These are phyloP conservation scores for Micractinium sp. DNA, from an alignment of 139 green algal species.

Conservation along the genomic window DNA sequence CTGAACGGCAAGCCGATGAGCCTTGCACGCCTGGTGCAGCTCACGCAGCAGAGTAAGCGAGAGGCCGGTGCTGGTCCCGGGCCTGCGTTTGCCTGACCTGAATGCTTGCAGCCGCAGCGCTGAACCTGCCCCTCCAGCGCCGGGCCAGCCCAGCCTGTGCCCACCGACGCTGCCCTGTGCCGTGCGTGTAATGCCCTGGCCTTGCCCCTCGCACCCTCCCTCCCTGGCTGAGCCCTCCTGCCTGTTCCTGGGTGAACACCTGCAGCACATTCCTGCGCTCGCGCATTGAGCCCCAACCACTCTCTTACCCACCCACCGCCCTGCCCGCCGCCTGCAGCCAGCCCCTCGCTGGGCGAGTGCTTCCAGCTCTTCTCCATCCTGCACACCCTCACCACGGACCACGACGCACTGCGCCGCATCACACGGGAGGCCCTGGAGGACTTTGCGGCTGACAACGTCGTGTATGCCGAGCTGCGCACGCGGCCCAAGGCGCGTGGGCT, in stretches of 20 bases:
- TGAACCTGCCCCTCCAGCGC: not conserved
- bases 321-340: no score
- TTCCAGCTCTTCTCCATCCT: slow-evolving; percentile 88
- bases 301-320: not conserved
- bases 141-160: not conserved
- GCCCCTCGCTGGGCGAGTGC: slow-evolving; percentile 60
- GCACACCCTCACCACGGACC: slow-evolving; percentile 71
- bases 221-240: no score
- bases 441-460: slow-evolving; percentile 65
- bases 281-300: no score
- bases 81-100: not conserved
- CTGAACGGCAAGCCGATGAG: slow-evolving; percentile 23
- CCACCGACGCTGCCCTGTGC: no score
- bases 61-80: not conserved
- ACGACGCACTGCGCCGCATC: slow-evolving; percentile 71
- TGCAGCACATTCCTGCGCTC: not conserved
- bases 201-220: no score
- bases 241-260: no score
- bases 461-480: slow-evolving; percentile 84
- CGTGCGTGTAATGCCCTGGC: no score
- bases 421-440: slow-evolving; percentile 68
- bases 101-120: not conserved
- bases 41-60: slow-evolving; percentile 44
- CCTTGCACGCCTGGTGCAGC: slow-evolving; percentile 32
- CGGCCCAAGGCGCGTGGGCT: slow-evolving; percentile 78